These are phyloP conservation scores for Opeltia flavorubescens DNA, from an alignment of 495 filamentous ascomycete species.

Conservation along the genomic window DNA sequence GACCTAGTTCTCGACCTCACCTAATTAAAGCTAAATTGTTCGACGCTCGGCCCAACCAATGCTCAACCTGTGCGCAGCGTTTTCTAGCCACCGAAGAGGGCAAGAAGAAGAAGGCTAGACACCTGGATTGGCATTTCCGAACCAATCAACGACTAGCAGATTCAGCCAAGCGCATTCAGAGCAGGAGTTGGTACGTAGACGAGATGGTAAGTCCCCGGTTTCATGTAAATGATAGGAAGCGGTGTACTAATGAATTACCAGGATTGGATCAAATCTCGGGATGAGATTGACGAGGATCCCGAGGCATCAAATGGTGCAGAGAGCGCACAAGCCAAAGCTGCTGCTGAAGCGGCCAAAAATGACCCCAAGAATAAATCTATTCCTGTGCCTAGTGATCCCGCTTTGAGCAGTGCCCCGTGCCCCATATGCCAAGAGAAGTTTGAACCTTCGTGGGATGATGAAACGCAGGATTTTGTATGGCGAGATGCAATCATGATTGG, in stretches of 20 bases:
- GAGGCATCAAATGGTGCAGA: slow-evolving; percentile 29
- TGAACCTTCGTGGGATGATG: slow-evolving; percentile 74
- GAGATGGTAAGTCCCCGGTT: slow-evolving; percentile 54
- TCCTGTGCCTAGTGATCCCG: slow-evolving; percentile 64
- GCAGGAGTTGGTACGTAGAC: slow-evolving; percentile 85
- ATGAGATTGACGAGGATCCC: slow-evolving; percentile 48
- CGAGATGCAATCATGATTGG: slow-evolving; percentile 72
- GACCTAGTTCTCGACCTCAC: slow-evolving; percentile 53
- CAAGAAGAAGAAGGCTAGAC: slow-evolving; percentile 70
- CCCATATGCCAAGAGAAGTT: slow-evolving; percentile 94
- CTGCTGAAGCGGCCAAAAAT: slow-evolving; percentile 29
- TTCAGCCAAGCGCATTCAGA: slow-evolving; percentile 64
- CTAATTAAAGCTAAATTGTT: slow-evolving; percentile 56
- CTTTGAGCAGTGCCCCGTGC: slow-evolving; percentile 56
- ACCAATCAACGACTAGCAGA: slow-evolving; percentile 84
- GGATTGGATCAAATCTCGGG: slow-evolving; percentile 83
- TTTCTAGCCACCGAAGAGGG: slow-evolving; percentile 67
- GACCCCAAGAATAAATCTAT: slow-evolving; percentile 62
- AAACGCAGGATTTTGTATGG: slow-evolving; percentile 94
- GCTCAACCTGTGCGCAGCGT: slow-evolving; percentile 79
- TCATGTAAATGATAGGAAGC: slow-evolving; percentile 7
- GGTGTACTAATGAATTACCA: slow-evolving; percentile 14
- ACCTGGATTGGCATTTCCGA: slow-evolving; percentile 96
- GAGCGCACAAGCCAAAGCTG: slow-evolving; percentile 21
- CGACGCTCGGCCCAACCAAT: slow-evolving; percentile 67